Percentiles rank a stretch among this genome's conserved stretches.
phyloP scores from a whole-genome alignment of 176 grass and related monocot species.

The Triticum monococcum region DNA sequence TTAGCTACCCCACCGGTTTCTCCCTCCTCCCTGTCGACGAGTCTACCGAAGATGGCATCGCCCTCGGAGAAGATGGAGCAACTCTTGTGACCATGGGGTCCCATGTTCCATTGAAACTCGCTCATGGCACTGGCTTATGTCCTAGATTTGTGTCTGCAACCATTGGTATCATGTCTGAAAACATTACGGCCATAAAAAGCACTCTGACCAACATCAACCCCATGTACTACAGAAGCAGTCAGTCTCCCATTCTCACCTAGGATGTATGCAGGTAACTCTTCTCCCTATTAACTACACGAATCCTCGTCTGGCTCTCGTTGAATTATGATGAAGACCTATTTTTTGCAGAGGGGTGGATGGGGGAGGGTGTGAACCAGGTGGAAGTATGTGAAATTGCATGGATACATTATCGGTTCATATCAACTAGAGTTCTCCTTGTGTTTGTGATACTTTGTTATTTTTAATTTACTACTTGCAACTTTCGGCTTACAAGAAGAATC shows the following conservation, averaged over 20 bases:
- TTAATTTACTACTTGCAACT: neutral
- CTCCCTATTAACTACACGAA: neutral
- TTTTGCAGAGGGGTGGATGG: neutral
- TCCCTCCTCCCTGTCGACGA: conserved; percentile 36
- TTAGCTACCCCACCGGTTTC: conserved; percentile 4
- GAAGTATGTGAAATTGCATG: neutral
- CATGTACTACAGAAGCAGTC: neutral
- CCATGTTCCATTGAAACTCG: conserved; percentile 47
- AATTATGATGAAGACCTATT: neutral
- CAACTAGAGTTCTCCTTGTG: conserved; percentile 5
- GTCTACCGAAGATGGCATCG: neutral
- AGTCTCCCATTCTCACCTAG: neutral
- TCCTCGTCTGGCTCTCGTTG: neutral
- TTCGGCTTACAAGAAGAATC: neutral
- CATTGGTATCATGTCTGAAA: conserved; percentile 22
- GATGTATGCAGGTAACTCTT: conserved; percentile 1
- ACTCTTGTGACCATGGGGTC: conserved; percentile 56
- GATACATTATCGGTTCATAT: neutral
- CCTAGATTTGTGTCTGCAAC: neutral
- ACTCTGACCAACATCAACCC: conserved; percentile 7
- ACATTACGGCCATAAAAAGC: conserved; percentile 27
- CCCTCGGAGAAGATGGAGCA: conserved; percentile 6
- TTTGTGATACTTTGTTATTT: neutral
- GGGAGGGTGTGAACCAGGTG: neutral
- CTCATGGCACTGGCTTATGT: conserved; percentile 9